Evolutionary conservation across 345 rosid species (phyloP).

Genomic region (Arabidopsis suecica): DNA sequence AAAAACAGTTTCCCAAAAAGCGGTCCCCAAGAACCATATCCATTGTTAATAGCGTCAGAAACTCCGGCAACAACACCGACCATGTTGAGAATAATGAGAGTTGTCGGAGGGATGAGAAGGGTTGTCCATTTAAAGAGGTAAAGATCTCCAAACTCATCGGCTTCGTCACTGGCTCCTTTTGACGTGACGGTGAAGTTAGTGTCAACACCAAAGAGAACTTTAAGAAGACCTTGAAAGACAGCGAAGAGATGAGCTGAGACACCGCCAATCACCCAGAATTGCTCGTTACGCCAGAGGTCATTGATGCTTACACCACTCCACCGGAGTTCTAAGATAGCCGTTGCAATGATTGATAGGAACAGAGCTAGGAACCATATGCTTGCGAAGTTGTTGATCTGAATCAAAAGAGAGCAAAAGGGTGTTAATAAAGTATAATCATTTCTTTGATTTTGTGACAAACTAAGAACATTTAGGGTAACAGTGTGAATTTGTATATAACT

Average conservation of each 20-base stretch:
- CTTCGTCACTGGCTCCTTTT: constrained; percentile 68
- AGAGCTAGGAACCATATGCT: constrained; percentile 92
- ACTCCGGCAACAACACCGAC: constrained; percentile 94
- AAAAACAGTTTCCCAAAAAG: constrained; percentile 91
- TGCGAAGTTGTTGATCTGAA: constrained; percentile 79
- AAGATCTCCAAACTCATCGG: constrained; percentile 82
- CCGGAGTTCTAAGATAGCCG: constrained; percentile 82
- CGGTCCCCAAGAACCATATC: constrained; percentile 93
- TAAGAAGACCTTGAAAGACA: constrained; percentile 95
- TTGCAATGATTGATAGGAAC: constrained; percentile 85
- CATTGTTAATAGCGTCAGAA: constrained; percentile 87
- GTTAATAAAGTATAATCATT: neutral
- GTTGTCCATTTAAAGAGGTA: constrained; percentile 99
- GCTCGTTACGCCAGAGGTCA: constrained; percentile 97
- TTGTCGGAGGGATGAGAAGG: constrained; percentile 93
- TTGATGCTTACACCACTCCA: constrained; percentile 92
- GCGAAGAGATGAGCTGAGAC: constrained; percentile 98
- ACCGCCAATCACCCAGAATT: constrained; percentile 97
- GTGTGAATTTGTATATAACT: neutral
- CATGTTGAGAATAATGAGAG: constrained; percentile 88
- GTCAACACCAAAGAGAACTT: constrained; percentile 91
- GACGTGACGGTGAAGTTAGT: constrained; percentile 96
- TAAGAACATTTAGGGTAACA: neutral
- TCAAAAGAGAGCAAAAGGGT: neutral
- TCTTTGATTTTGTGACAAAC: neutral